Conservation (phyloP, 2,329 filamentous ascomycete genomes). For the Sclerotinia trifoliorum region DNA sequence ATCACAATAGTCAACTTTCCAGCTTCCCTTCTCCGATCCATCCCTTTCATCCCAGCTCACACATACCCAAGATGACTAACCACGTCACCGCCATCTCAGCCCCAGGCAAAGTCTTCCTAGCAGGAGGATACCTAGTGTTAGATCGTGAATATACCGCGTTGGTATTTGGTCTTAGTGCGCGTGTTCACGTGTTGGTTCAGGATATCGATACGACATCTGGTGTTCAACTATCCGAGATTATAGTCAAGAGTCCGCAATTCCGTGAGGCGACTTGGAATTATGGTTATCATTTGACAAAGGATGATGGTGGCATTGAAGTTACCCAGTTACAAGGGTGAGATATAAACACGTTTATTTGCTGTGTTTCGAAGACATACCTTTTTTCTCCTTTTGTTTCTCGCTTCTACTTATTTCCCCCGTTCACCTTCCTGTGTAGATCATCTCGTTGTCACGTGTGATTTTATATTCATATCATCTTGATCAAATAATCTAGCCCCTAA, state of each 20-base stretch:
- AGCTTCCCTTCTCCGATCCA: neutral
- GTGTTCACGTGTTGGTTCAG: conserved; percentile 63
- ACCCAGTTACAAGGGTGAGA: conserved; percentile 76
- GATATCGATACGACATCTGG: conserved; percentile 59
- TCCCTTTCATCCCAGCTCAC: neutral
- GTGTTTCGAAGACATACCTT: conserved; percentile 14
- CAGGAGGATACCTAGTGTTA: conserved; percentile 92
- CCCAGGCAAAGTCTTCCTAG: conserved; percentile 92
- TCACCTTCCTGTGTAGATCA: too few relatives aligned
- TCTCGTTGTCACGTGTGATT: conserved; percentile 17
- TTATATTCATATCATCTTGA: neutral
- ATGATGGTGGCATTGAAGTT: conserved; percentile 76
- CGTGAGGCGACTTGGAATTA: conserved; percentile 84
- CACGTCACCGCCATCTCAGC: conserved; percentile 64
- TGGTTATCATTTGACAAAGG: conserved; percentile 67
- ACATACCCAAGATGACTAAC: neutral
- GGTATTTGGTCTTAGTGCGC: conserved; percentile 64
- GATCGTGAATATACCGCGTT: conserved; percentile 81
- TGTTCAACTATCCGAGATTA: conserved; percentile 67
- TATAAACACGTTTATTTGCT: conserved; percentile 17
- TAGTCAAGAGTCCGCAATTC: conserved; percentile 92
- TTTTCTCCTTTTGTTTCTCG: too few relatives aligned
- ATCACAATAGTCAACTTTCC: neutral
- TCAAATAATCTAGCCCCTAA: neutral
- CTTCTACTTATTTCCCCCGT: neutral